Evolutionary conservation across 805 yeast species (phyloP).

Genomic region (Metschnikowia reukaufii): DNA sequence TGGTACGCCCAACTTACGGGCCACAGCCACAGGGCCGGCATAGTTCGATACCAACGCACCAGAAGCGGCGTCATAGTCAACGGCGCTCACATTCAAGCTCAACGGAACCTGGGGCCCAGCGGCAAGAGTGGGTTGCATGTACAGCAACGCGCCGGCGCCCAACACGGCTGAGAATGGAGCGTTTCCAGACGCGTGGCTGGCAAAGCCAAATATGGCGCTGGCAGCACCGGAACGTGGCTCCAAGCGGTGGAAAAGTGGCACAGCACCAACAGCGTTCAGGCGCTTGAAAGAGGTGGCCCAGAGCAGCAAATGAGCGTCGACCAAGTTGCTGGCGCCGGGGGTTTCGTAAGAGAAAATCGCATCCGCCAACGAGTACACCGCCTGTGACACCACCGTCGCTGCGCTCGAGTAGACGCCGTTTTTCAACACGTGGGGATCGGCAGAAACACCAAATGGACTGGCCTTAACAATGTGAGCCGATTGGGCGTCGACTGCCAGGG

Average conservation of each 20-base stretch:
- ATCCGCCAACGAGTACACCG: constrained; percentile 50
- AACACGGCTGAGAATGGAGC: constrained; percentile 50
- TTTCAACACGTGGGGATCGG: constrained; percentile 52
- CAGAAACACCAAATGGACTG: constrained; percentile 60
- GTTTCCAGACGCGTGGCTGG: constrained; percentile 16
- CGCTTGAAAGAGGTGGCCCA: constrained; percentile 59
- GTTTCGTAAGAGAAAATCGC: constrained; percentile 71
- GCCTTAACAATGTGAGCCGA: constrained; percentile 17
- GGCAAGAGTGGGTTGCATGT: constrained; percentile 62
- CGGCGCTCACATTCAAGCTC: constrained; percentile 71
- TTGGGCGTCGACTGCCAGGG: constrained; percentile 9
- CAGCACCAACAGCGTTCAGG: constrained; percentile 51
- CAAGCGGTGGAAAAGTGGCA: constrained; percentile 60
- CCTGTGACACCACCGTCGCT: constrained; percentile 51
- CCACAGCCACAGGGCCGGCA: constrained; percentile 57
- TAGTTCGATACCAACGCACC: constrained; percentile 64
- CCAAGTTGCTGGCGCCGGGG: constrained; percentile 49
- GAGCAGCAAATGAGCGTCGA: constrained; percentile 56
- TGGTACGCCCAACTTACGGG: constrained; percentile 62
- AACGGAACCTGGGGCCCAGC: constrained; percentile 47
- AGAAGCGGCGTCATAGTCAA: constrained; percentile 60
- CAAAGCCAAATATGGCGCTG: constrained; percentile 71
- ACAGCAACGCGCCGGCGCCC: constrained; percentile 66
- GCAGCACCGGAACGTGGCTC: constrained; percentile 87
- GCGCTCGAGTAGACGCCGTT: constrained; percentile 56